Percentiles rank a stretch among this genome's conserved stretches.
phyloP scores from a whole-genome alignment of 805 yeast genomes.

The Pichia phayaonensis region DNA sequence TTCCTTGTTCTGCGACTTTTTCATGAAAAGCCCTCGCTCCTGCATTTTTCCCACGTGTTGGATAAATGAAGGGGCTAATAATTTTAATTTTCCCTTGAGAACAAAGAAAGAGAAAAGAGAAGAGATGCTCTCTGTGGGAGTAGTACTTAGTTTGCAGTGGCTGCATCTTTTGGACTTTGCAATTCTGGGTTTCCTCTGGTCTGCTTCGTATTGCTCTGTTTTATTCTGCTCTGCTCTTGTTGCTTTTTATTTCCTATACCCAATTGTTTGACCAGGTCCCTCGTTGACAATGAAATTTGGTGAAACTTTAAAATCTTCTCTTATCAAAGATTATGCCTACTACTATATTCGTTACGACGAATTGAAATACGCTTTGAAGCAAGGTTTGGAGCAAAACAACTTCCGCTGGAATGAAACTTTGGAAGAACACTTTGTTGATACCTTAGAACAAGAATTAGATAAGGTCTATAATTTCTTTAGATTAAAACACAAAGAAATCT shows the following conservation, averaged over 20 bases:
- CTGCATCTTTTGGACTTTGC: not conserved
- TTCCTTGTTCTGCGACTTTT: too few species aligned
- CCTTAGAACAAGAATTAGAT: constrained; percentile 77
- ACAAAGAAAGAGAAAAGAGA: not conserved
- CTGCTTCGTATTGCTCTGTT: too few species aligned
- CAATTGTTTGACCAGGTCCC: not conserved
- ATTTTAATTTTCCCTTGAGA: not conserved
- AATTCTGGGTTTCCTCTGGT: not conserved
- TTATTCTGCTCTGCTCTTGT: too few species aligned
- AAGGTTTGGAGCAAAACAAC: constrained; percentile 48
- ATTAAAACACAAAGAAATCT: constrained; percentile 79
- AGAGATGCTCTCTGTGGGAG: not conserved
- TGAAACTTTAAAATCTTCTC: constrained; percentile 80
- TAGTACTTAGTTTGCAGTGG: not conserved
- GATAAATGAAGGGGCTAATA: too few species aligned
- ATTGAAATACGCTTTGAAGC: constrained; percentile 72
- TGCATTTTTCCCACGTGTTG: not conserved
- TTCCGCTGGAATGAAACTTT: constrained; percentile 65
- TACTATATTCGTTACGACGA: constrained; percentile 91
- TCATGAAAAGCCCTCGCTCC: too few species aligned
- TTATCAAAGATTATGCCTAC: constrained; percentile 83
- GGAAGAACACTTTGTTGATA: constrained; percentile 74
- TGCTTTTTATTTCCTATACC: not conserved
- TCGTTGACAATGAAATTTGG: constrained; percentile 76
- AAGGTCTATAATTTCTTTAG: constrained; percentile 88